Conservation (phyloP, 129 eudicot species). For the Chrysanthemum lavandulifolium region DNA sequence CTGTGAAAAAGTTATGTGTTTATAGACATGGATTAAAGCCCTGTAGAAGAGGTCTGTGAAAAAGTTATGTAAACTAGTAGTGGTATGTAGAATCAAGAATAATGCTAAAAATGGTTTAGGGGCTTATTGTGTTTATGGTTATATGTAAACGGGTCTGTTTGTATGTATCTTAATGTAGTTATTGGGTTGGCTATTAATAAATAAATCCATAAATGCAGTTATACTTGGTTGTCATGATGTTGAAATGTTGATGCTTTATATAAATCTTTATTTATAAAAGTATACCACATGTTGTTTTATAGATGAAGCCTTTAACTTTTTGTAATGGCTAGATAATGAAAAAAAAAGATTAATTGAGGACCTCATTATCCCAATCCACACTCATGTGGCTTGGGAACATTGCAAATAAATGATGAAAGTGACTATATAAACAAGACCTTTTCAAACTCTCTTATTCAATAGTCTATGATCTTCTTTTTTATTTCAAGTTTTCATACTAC, state of each 20-base stretch:
- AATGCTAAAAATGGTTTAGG: conserved; percentile 12
- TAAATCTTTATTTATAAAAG: neutral
- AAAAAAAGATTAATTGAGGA: conserved; percentile 22
- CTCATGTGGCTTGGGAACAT: conserved; percentile 36
- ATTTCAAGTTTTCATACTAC: conserved; percentile 18
- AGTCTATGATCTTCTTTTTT: conserved; percentile 10
- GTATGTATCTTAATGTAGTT: conserved; percentile 16
- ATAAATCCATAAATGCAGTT: neutral
- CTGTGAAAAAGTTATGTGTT: too few relatives aligned
- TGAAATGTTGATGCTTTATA: neutral
- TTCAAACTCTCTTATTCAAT: conserved; percentile 20
- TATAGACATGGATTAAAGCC: too few relatives aligned
- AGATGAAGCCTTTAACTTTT: neutral
- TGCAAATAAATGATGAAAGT: conserved; percentile 28
- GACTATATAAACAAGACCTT: conserved; percentile 31
- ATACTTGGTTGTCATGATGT: conserved; percentile 12
- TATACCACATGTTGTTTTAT: conserved; percentile 5
- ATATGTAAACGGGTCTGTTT: conserved; percentile 9
- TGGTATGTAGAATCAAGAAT: neutral
- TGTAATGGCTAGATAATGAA: conserved; percentile 5
- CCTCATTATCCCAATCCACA: conserved; percentile 36
- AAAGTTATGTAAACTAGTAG: neutral
- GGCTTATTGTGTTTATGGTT: conserved; percentile 15
- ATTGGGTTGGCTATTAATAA: neutral
- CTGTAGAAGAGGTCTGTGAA: conserved; percentile 5